Base-by-base conservation (phyloP, 495 filamentous ascomycete species). In the Daldinia grandis region DNA sequence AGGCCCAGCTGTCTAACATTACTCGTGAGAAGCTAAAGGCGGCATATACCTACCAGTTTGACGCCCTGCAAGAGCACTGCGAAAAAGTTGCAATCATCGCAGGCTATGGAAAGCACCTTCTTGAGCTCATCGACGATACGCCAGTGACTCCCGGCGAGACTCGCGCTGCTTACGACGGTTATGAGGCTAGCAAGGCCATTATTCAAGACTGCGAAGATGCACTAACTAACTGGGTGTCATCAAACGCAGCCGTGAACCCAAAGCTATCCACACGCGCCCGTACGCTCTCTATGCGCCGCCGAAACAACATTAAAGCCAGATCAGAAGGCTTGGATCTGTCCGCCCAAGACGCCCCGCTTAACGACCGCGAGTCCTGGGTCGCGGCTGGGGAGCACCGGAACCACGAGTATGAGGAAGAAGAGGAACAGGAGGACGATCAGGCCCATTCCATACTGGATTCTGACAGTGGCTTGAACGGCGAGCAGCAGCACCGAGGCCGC, bases 151-250 rank as follows among this genome's bases (percentile, higher is more conserved):
- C 95, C 5, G 95, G 95, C 68, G 95, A 99, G 85, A 98, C 95
- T 10, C 93, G 95, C 67, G 87, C 93, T 49, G 93, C 96, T 0
- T 99, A 99, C 79, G 95, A 99, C 76, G 96, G 95, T 66, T 99
- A 99, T 79, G 95, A 99, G 73, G 94, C 94, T 68, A 95, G 92
- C 87, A 98, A 98, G 83, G 94, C 91, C 59, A 98, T 99, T 82
- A 98, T 99, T 80, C 96, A 98, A 83, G 95, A 99, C 79, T 99
- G 95, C 80, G 95, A 99, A 79, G 94, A 98, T 74, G 87, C 96
- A 5, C 89, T 99, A 55, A 97, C 93, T 70, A 98, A 97, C 84
- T 99, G 95, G 95, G 93, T 98, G 9, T 83, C 87, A 63, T 89
- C 92, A 76, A 95, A 94, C 80, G 94, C 95, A 1, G 86, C 92